Conservation (phyloP, 495 filamentous ascomycete species). For the Recurvomyces mirabilis region DNA sequence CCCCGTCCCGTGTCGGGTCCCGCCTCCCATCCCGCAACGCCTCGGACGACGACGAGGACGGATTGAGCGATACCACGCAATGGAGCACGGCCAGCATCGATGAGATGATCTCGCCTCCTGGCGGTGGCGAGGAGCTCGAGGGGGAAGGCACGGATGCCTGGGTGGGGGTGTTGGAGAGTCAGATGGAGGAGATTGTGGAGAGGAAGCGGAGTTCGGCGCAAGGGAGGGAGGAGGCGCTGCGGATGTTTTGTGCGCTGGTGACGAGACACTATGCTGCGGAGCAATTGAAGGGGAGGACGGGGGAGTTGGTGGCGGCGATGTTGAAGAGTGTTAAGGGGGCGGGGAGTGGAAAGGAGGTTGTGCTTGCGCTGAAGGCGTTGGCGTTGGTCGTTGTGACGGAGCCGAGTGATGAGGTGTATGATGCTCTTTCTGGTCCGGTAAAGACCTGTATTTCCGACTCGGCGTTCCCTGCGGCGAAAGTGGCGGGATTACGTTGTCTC, state of each 20-base stretch:
- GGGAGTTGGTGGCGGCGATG: constrained; percentile 60
- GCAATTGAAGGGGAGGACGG: constrained; percentile 47
- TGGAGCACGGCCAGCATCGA: constrained; percentile 39
- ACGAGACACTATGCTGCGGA: constrained; percentile 62
- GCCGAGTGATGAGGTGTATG: constrained; percentile 59
- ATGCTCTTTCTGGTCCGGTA: constrained; percentile 49
- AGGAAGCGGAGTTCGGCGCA: constrained; percentile 76
- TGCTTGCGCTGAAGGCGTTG: constrained; percentile 63
- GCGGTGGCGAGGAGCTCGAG: no score
- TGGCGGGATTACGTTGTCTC: constrained; percentile 64
- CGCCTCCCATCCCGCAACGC: constrained; percentile 41
- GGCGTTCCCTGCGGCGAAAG: constrained; percentile 52
- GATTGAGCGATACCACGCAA: constrained; percentile 21
- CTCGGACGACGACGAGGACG: constrained; percentile 72
- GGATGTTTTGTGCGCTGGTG: constrained; percentile 58
- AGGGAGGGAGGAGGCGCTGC: constrained; percentile 62
- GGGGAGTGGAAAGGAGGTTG: constrained; percentile 58
- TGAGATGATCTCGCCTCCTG: constrained; percentile 44
- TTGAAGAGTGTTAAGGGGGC: constrained; percentile 62
- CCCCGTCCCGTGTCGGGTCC: constrained; percentile 36
- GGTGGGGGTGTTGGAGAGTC: constrained; percentile 55
- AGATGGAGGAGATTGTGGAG: constrained; percentile 73
- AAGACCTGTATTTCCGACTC: constrained; percentile 64
- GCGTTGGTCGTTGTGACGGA: constrained; percentile 64
- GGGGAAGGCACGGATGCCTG: constrained; percentile 43